Conservation (phyloP, 2,329 filamentous ascomycete genomes). For the Elsinoe arachidis region DNA sequence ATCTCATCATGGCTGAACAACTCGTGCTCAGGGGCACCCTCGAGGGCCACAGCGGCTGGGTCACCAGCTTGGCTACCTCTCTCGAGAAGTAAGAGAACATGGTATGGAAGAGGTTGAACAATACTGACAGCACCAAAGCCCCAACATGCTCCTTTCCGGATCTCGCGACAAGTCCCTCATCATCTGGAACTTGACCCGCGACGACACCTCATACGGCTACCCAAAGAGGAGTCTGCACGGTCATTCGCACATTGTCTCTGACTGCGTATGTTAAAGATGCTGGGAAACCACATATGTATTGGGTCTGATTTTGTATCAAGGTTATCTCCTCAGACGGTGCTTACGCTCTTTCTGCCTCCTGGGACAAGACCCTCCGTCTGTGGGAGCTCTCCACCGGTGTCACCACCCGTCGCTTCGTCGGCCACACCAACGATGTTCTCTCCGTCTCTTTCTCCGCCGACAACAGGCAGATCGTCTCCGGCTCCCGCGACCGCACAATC, state of each 20-base stretch:
- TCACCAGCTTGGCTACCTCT: slow-evolving; percentile 95
- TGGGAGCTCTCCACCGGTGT: slow-evolving; percentile 97
- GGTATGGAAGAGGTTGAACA: slow-evolving; percentile 16
- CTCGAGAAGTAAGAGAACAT: slow-evolving; percentile 77
- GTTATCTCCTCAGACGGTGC: slow-evolving; percentile 99
- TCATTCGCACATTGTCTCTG: slow-evolving; percentile 99
- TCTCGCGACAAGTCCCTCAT: slow-evolving; percentile 98
- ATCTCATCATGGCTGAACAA: slow-evolving; percentile 30
- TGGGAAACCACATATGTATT: neutral
- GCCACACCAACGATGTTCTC: slow-evolving; percentile 98
- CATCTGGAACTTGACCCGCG: slow-evolving; percentile 99
- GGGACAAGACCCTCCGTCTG: slow-evolving; percentile 99
- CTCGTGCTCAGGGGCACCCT: slow-evolving; percentile 38
- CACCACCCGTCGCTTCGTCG: slow-evolving; percentile 96
- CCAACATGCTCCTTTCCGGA: slow-evolving; percentile 98
- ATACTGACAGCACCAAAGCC: slow-evolving; percentile 48
- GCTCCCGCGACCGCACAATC: slow-evolving; percentile 95
- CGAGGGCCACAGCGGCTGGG: slow-evolving; percentile 96
- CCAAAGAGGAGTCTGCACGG: slow-evolving; percentile 98
- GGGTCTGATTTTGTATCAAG: slow-evolving; percentile 39
- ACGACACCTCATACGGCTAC: slow-evolving; percentile 96
- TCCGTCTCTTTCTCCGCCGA: slow-evolving; percentile 99
- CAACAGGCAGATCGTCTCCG: slow-evolving; percentile 99
- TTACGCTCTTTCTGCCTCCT: slow-evolving; percentile 96
- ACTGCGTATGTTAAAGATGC: slow-evolving; percentile 70